Conservation (phyloP, 2,329 filamentous ascomycete species). For the Monosporascus cannonballus region DNA sequence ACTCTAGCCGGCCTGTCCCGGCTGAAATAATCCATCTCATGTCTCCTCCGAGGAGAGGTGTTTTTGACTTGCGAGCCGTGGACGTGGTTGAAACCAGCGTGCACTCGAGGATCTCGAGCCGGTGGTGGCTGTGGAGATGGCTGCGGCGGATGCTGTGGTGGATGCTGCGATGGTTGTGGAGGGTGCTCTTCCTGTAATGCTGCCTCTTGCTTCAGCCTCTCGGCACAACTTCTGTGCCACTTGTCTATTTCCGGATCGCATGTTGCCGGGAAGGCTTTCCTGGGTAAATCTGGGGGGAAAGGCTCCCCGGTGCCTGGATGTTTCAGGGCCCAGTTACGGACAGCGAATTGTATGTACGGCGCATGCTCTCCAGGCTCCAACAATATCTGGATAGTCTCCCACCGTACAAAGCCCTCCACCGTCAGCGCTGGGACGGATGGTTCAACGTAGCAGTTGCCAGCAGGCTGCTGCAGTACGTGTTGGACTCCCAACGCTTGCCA, state of each 20-base stretch:
- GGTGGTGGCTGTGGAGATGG: slow-evolving; percentile 12
- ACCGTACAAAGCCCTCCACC: slow-evolving; percentile 78
- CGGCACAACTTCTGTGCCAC: slow-evolving; percentile 78
- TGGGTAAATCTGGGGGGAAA: slow-evolving; percentile 56
- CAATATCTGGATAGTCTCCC: slow-evolving; percentile 87
- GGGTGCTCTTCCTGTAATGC: slow-evolving; percentile 30
- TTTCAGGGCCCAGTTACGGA: slow-evolving; percentile 68
- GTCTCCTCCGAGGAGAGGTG: slow-evolving; percentile 17
- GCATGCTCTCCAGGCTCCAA: slow-evolving; percentile 85
- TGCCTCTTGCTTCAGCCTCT: slow-evolving; percentile 60
- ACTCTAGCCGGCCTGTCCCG: slow-evolving; percentile 29
- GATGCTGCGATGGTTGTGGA: neutral
- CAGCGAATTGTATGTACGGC: slow-evolving; percentile 73
- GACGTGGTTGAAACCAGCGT: slow-evolving; percentile 25
- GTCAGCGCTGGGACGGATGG: slow-evolving; percentile 82
- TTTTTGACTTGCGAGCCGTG: slow-evolving; percentile 15
- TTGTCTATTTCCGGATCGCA: slow-evolving; percentile 74
- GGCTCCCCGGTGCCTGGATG: slow-evolving; percentile 67
- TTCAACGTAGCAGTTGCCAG: slow-evolving; percentile 62
- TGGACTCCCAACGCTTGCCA: slow-evolving; percentile 89
- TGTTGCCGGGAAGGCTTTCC: slow-evolving; percentile 59
- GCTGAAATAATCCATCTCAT: slow-evolving; percentile 29
- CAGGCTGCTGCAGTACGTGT: slow-evolving; percentile 78
- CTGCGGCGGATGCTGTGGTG: slow-evolving; percentile 6
- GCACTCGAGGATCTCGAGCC: slow-evolving; percentile 20